These are phyloP conservation scores for Rhodamnia argentea DNA, from an alignment of 345 rosid species.

Conservation along the genomic window DNA sequence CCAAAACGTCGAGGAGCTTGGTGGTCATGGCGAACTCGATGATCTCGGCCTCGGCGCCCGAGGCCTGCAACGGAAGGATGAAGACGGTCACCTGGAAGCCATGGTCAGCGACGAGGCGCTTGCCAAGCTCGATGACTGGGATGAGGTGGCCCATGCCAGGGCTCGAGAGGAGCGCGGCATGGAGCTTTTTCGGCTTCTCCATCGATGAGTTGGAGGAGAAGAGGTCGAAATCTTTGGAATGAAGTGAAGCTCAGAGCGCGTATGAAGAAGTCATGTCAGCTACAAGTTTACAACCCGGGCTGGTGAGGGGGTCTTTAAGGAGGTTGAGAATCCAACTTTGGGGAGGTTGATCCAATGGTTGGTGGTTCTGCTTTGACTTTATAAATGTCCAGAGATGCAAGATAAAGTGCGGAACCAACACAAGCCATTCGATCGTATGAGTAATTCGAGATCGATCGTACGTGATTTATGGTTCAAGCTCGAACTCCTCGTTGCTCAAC, in stretches of 20 bases:
- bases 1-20: conserved; percentile 10
- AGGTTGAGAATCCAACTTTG: neutral
- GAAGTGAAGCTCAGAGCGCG: neutral
- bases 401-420: too few relatives aligned
- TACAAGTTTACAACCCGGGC: neutral
- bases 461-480: too few relatives aligned
- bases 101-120: conserved; percentile 23
- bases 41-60: conserved; percentile 15
- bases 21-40: conserved; percentile 7
- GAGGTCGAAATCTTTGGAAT: neutral
- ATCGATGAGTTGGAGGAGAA: neutral
- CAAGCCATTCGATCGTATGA: too few relatives aligned
- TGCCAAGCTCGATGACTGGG: conserved; percentile 44
- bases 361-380: too few relatives aligned
- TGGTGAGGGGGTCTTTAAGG: neutral
- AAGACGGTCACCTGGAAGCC: conserved; percentile 30
- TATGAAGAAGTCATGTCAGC: neutral
- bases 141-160: conserved; percentile 59
- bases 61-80: conserved; percentile 7
- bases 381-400: too few relatives aligned
- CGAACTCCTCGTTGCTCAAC: conserved; percentile 15
- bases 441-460: too few relatives aligned
- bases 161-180: conserved; percentile 29
- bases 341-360: neutral
- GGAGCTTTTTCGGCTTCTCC: conserved; percentile 11